Base-by-base conservation (phyloP, 495 filamentous ascomycete genomes). In the Aspergillus affinis region DNA sequence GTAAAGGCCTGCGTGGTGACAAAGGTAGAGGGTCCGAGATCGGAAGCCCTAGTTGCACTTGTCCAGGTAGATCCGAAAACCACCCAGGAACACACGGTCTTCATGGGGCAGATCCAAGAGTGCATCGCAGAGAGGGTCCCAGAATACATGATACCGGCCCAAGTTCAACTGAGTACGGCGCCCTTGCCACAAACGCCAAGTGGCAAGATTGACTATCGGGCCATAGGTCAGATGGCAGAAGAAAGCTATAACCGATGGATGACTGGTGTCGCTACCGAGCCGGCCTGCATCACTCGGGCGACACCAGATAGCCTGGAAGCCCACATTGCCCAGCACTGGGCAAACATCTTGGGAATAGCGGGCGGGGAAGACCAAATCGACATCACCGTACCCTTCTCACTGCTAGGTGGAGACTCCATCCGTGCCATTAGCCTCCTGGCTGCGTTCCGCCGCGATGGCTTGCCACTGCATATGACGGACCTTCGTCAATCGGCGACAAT, bases 381-480 rank as follows among this genome's bases (percentile, higher is more conserved):
- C 44, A 56, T 56, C 23, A 56, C 54, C 15, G 13, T 20, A 7
- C 20, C 54, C 12, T 56, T 56, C 44, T 56, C 36, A 23, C 54
- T 29, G 36, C 12, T 56, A 5, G 54, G 54, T n/a, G 54, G 54
- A 12, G 36, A 56, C 54, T 56, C 54, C 19, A 48, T 56, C 29
- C 54, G 54, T 10, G 54, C 54, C 21, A 56, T 56, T 15, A 46
- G 18, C 36, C 36, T 56, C 9, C 19, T 56, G 7, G 32, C 54
- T 15, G 32, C 44, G 13, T 10, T 56, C 15, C 54, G 54, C n/a
- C 54, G 54, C 45, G 54, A 56, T 0, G 36, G 54, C 7, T n/a
- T 56, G 21, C 54, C 20, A 2, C 29, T 56, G 7, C 18, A 48
- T 29, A 56, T 56, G 54, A 27, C 36, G 21, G 54, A 56, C 47